A percentile compares a stretch with the other conserved stretches of the same genome.
Conservation (phyloP, 148 eudicot genomes). For the Heliosperma pusillum region DNA sequence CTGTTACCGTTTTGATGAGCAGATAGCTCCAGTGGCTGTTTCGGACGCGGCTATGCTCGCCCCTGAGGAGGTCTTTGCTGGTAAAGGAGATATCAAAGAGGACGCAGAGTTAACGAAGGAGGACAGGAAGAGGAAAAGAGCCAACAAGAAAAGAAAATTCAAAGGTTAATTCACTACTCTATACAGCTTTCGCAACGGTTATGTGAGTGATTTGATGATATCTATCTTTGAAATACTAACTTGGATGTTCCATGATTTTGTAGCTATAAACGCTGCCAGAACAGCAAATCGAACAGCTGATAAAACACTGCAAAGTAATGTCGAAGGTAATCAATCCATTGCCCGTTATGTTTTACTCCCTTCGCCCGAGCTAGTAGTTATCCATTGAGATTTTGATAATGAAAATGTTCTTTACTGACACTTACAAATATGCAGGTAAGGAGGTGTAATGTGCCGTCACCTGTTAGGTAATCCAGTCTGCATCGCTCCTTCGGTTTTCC, state of each 20-base stretch:
- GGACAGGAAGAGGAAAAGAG: constrained; percentile 84
- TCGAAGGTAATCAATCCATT: constrained; percentile 21
- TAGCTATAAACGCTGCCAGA: constrained; percentile 25
- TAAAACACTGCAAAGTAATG: constrained; percentile 13
- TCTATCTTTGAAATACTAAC: background rate
- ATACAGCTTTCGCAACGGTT: background rate
- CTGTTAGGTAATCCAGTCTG: background rate
- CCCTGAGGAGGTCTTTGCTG: constrained; percentile 89
- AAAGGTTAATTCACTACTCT: constrained; percentile 44
- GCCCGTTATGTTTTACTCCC: background rate
- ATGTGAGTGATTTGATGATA: background rate
- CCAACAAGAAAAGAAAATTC: constrained; percentile 76
- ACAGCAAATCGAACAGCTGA: constrained; percentile 11
- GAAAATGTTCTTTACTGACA: background rate
- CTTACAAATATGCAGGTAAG: constrained; percentile 24
- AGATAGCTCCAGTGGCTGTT: constrained; percentile 88
- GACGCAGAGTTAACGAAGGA: constrained; percentile 84
- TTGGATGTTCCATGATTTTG: constrained; percentile 10
- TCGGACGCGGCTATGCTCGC: constrained; percentile 99
- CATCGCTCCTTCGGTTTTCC: background rate
- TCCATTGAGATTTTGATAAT: background rate
- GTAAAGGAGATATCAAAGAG: constrained; percentile 85
- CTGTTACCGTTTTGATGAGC: constrained; percentile 25
- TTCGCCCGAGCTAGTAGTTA: background rate
- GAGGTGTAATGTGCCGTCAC: constrained; percentile 3